Evolutionary conservation across 305 asterid genomes (phyloP), one percentile per base, ranked within the genome.

Genomic region (Solanum hybrid): DNA sequence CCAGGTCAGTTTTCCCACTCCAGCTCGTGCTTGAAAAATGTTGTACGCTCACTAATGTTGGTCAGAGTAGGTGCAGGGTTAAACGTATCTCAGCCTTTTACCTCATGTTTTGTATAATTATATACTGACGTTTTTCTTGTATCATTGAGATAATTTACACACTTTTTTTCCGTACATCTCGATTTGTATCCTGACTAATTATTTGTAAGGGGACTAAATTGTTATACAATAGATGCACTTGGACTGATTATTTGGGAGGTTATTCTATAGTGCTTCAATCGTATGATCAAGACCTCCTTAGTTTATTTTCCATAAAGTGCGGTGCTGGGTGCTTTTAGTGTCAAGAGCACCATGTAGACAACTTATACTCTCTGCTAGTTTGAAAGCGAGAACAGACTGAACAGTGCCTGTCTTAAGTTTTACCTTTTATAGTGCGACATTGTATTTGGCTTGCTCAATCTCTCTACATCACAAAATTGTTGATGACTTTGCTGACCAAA

Each of bases 401-500:
- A 19, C 26, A 60, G 71, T 60, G 71, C 71, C 5, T 7, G 71
- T 1, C 66, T 2, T 51, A 51, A 15, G 66, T 7, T 8, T 60
- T 56, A 2, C 3, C 24, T 56, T 60, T 8, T 60, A 19, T 19
- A 60, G 0, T 60, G 12, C 12, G 71, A 19, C 26, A 60, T 60
- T 19, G 71, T 7, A 60, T 8, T 60, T 19, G 26, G 2, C 64
- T 22, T 10, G 84, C 19, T 78, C 84, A 35, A 9, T 75, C 36
- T 79, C 90, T 40, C 90, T 91, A 92, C 85, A 34, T 60, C 4
- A 91, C 92, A 89, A 96, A 96, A 88, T 97, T 97, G 92, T 60
- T 60, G 91, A 42, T 37, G 72, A 97, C 98, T 95, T 96, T 95
- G 90, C 96, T 88, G 32, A 93, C 97, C 95, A 95, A 93, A 91